Percentiles rank a stretch among this genome's conserved stretches.
These are phyloP conservation scores for Fusarium sp. DNA, from an alignment of 2,329 filamentous ascomycete genomes.

Conservation along the genomic window DNA sequence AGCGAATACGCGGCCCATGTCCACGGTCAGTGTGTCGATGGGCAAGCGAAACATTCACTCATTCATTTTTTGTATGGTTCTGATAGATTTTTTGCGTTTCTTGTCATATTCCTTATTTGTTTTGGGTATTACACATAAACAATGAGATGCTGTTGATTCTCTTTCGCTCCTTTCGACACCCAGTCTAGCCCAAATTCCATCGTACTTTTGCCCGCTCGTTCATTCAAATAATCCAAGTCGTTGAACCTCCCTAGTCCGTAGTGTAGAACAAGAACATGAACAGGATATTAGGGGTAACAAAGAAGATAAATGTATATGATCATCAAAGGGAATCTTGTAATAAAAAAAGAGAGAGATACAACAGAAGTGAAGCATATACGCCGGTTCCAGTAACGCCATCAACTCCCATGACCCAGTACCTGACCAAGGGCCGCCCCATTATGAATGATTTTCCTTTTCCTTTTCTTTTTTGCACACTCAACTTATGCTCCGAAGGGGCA, in stretches of 20 bases:
- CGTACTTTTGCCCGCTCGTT: slow-evolving; percentile 33
- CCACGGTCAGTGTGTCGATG: neutral
- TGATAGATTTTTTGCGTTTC: slow-evolving; percentile 21
- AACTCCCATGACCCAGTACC: slow-evolving; percentile 22
- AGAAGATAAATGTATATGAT: neutral
- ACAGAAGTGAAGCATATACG: slow-evolving; percentile 14
- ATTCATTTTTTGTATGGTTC: slow-evolving; percentile 2
- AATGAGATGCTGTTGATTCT: slow-evolving; percentile 36
- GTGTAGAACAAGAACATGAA: slow-evolving; percentile 5
- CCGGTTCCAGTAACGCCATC: slow-evolving; percentile 34
- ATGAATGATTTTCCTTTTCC: neutral
- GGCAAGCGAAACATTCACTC: neutral
- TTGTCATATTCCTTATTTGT: slow-evolving; percentile 26
- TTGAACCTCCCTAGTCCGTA: slow-evolving; percentile 12
- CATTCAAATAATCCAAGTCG: slow-evolving; percentile 28
- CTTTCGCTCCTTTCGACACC: neutral
- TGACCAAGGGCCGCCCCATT: slow-evolving; percentile 17
- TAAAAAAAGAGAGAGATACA: slow-evolving; percentile 3
- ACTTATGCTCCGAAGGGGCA: slow-evolving; percentile 35
- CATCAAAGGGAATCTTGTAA: slow-evolving; percentile 26
- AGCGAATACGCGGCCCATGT: slow-evolving; percentile 19
- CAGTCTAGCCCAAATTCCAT: slow-evolving; percentile 8
- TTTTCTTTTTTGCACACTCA: neutral
- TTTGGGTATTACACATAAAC: slow-evolving; percentile 24
- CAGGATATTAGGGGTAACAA: slow-evolving; percentile 13